Base-by-base conservation (phyloP, 148 eudicot genomes). In the Amaranthus cruentus region DNA sequence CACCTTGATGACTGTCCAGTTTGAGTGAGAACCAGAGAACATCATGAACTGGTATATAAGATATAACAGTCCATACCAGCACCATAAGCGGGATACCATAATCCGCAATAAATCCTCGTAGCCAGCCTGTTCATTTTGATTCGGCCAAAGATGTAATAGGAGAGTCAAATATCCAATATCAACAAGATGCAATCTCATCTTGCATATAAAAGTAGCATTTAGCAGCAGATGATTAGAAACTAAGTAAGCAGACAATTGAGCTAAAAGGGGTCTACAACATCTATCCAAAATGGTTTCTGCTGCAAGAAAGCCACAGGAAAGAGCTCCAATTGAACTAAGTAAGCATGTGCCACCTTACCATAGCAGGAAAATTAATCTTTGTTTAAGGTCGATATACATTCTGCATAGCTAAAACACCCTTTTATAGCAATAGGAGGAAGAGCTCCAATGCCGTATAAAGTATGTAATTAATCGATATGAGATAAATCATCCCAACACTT, bases 1-100 rank as follows among this genome's bases (percentile, higher is more conserved):
- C 73, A 94, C 98, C 99, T 96, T 90, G 66, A 92, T 77, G 42
- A 96, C 99, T 6, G 96, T 92, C 99, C 99, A 96, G 68, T 96
- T 96, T 69, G 93, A 79, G 81, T 90, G 90, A 79, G 97, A 97
- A 77, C 96, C 97, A 78, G 94, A 87, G 99, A 69, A 96, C 95
- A 68, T 86, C 84, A 72, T 84, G 82, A 66, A 78, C 85, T 53
- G 99, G 99, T 68, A 89, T 85, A 78, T 96, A 96, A 58, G 99
- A 96, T 50, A 96, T 64, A 75, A 82, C 99, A 62, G 99, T 96
- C 99, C 99, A 96, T 63, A 86, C 90, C 65, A 96, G 84, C 79
- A 96, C 99, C 97, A 96, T 87, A 59, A 96, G 78, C 57, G 99
- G 99, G 72, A 96, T 97, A 55, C 99, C 99, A 77, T 96, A 96